phyloP scores from a whole-genome alignment of 2,329 filamentous ascomycete genomes.

The Aspergillus bombycis region DNA sequence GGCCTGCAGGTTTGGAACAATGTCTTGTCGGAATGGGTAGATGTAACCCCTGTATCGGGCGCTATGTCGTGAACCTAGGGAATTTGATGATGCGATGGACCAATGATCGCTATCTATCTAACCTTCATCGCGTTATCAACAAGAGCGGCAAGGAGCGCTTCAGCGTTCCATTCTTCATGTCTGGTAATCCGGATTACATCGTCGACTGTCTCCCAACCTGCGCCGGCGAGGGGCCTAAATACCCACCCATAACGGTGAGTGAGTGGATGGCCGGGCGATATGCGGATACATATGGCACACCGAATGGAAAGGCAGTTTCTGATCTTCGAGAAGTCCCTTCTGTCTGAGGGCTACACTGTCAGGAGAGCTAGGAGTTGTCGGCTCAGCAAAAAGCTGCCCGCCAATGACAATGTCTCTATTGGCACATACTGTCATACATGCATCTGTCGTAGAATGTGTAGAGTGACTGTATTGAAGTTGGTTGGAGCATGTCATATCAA shows the following conservation, averaged over 20 bases:
- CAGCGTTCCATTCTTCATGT: constrained; percentile 33
- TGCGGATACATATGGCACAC: constrained; percentile 26
- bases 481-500: too few relatives aligned
- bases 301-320: background rate
- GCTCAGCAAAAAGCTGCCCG: background rate
- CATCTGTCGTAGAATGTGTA: too few relatives aligned
- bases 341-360: background rate
- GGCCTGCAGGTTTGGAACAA: constrained; percentile 34
- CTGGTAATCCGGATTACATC: constrained; percentile 29
- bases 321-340: background rate
- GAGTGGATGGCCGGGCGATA: constrained; percentile 29
- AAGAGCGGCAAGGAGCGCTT: constrained; percentile 27
- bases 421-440: too few relatives aligned
- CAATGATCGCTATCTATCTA: constrained; percentile 31
- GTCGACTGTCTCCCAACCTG: constrained; percentile 29
- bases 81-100: constrained; percentile 36
- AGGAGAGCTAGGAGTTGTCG: too few relatives aligned
- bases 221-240: constrained; percentile 14
- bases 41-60: constrained; percentile 25
- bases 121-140: constrained; percentile 35
- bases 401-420: too few relatives aligned
- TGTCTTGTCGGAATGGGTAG: constrained; percentile 25
- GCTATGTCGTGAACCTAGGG: constrained; percentile 37
- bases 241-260: constrained; percentile 28
- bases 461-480: too few relatives aligned